These are phyloP conservation scores for Ganoderma resinaceum DNA, from an alignment of 1,284 basidiomycete genomes.

Conservation along the genomic window DNA sequence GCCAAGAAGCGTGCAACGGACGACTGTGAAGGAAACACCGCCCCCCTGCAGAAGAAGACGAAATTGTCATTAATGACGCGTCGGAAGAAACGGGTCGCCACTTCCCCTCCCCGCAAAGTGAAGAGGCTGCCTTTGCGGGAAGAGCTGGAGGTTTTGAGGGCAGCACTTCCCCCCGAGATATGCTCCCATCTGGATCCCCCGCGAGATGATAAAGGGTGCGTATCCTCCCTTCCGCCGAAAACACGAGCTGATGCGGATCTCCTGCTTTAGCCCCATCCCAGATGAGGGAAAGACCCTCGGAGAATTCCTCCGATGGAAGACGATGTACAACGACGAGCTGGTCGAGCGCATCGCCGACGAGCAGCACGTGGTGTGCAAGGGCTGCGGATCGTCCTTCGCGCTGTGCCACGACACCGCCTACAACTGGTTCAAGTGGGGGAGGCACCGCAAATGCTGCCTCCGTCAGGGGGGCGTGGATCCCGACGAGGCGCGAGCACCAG, in stretches of 20 bases:
- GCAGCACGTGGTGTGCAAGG: neutral
- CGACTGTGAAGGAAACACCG: neutral
- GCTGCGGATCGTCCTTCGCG: neutral
- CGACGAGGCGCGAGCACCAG: neutral
- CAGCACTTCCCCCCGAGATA: neutral
- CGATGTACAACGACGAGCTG: neutral
- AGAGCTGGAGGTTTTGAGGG: neutral
- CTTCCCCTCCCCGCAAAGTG: neutral
- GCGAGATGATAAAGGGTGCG: constrained; percentile 5
- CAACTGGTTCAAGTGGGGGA: constrained; percentile 3
- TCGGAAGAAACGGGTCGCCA: neutral
- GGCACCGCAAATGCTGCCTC: neutral
- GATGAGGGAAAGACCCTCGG: neutral
- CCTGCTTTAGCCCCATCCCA: neutral
- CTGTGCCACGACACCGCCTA: constrained; percentile 3
- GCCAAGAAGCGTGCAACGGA: neutral
- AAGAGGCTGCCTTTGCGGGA: neutral
- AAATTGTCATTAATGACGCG: neutral
- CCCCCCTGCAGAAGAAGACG: neutral
- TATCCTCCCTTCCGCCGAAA: neutral
- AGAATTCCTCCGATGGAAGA: constrained; percentile 3
- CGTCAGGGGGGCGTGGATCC: neutral
- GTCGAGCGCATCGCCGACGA: neutral
- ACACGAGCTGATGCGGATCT: neutral
- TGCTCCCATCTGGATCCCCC: neutral